These are phyloP conservation scores for Flaveria ramosissima DNA, from an alignment of 129 eudicot species.

Conservation along the genomic window DNA sequence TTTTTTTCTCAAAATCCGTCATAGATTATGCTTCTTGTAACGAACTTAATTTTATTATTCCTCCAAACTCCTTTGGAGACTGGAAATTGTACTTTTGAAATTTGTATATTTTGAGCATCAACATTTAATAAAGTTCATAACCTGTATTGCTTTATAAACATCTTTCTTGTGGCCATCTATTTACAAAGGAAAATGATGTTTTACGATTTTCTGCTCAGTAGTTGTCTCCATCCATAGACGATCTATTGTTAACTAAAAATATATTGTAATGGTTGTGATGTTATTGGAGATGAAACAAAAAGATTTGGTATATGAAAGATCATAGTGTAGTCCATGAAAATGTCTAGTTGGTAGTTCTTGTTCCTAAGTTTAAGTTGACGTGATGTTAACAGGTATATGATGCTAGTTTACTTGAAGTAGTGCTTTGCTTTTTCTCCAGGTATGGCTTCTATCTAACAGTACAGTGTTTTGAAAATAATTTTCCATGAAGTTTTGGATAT, in stretches of 20 bases:
- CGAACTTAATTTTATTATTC: slow-evolving; percentile 30
- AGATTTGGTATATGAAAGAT: background rate
- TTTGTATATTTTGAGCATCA: slow-evolving; percentile 22
- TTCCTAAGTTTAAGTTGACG: background rate
- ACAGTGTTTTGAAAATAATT: too few relatives aligned
- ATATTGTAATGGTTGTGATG: too few relatives aligned
- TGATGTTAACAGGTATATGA: background rate
- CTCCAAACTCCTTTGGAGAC: slow-evolving; percentile 30
- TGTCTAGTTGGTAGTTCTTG: too few relatives aligned
- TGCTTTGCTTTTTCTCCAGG: too few relatives aligned
- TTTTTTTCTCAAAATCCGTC: background rate
- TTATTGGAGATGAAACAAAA: too few relatives aligned
- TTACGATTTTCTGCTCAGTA: too few relatives aligned
- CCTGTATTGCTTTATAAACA: background rate
- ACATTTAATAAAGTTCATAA: background rate
- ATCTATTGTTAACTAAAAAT: too few relatives aligned
- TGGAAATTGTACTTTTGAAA: slow-evolving; percentile 11
- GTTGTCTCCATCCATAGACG: too few relatives aligned
- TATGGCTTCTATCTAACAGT: too few relatives aligned
- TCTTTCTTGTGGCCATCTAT: background rate
- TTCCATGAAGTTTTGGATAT: too few relatives aligned
- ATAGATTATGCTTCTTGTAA: slow-evolving; percentile 23
- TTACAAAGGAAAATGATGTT: background rate
- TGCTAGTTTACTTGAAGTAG: background rate
- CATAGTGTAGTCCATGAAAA: too few relatives aligned